phyloP scores from a whole-genome alignment of 768 basidiomycete species.

The Dentipellis sp. region DNA sequence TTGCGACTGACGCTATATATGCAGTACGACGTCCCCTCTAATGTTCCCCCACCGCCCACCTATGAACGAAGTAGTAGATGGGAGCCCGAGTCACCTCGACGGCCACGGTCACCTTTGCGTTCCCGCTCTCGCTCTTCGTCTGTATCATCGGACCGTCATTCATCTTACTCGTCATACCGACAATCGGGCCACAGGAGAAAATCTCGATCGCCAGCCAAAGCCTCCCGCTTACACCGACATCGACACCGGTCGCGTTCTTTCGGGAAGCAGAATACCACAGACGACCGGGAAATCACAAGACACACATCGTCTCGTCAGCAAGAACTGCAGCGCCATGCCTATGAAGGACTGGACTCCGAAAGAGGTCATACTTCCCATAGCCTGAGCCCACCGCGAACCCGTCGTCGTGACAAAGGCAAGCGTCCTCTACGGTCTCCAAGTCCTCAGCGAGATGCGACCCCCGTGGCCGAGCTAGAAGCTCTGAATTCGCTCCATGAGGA shows the following conservation, averaged over 20 bases:
- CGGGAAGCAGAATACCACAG: neutral
- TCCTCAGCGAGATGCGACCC: too few relatives aligned
- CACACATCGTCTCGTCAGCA: too few relatives aligned
- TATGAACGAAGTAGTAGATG: constrained; percentile 22
- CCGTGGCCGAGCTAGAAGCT: too few relatives aligned
- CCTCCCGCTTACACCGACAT: neutral
- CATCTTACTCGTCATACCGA: neutral
- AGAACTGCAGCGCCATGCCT: too few relatives aligned
- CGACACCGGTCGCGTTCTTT: too few relatives aligned
- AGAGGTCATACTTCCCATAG: too few relatives aligned
- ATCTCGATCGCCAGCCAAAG: neutral
- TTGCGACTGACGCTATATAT: neutral
- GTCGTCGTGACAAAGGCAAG: too few relatives aligned
- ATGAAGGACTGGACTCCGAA: too few relatives aligned
- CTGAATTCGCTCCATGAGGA: too few relatives aligned
- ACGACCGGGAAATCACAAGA: too few relatives aligned
- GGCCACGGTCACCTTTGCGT: constrained; percentile 16
- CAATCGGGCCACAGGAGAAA: neutral
- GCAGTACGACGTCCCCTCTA: constrained; percentile 54
- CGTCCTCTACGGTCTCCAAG: too few relatives aligned
- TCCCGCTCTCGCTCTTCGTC: constrained; percentile 15
- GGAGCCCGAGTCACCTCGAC: constrained; percentile 11
- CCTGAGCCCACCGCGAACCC: too few relatives aligned
- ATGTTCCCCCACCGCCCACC: constrained; percentile 27
- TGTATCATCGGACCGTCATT: neutral